These are phyloP conservation scores for Syncephalis fuscata DNA, from an alignment of 371 early-diverging fungal species.

Conservation along the genomic window DNA sequence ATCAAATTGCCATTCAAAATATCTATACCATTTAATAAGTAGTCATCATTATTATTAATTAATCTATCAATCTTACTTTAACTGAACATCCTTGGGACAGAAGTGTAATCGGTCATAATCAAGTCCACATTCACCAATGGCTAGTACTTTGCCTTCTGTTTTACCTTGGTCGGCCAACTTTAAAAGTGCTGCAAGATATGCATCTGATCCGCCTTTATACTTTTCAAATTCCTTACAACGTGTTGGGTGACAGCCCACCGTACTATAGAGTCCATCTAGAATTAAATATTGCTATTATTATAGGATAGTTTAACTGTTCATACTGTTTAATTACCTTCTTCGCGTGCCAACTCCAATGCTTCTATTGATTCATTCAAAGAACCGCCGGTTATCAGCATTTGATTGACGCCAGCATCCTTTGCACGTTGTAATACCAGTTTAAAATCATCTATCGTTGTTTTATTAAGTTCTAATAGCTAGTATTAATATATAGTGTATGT, in stretches of 20 bases:
- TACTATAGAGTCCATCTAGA: conserved; percentile 29
- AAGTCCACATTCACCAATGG: conserved; percentile 82
- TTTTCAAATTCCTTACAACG: conserved; percentile 55
- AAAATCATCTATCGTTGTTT: conserved; percentile 74
- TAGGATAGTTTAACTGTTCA: background rate
- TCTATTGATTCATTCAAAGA: conserved; percentile 37
- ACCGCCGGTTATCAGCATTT: conserved; percentile 65
- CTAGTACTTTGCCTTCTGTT: conserved; percentile 34
- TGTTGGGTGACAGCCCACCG: conserved; percentile 85
- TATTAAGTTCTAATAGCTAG: too few relatives aligned
- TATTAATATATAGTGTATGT: background rate
- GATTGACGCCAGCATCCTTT: conserved; percentile 35
- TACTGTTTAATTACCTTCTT: conserved; percentile 11
- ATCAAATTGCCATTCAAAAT: conserved; percentile 66
- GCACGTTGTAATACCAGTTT: conserved; percentile 43
- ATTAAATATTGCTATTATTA: background rate
- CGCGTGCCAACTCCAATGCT: conserved; percentile 30
- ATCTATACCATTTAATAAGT: conserved; percentile 3
- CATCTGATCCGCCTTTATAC: conserved; percentile 30
- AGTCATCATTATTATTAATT: background rate
- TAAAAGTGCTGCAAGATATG: conserved; percentile 31
- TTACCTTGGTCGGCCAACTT: conserved; percentile 20
- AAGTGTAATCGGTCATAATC: conserved; percentile 86
- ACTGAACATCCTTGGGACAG: conserved; percentile 56
- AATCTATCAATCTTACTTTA: conserved; percentile 14